phyloP scores from a whole-genome alignment of 495 filamentous ascomycete genomes.

The Neurospora cerealis region DNA sequence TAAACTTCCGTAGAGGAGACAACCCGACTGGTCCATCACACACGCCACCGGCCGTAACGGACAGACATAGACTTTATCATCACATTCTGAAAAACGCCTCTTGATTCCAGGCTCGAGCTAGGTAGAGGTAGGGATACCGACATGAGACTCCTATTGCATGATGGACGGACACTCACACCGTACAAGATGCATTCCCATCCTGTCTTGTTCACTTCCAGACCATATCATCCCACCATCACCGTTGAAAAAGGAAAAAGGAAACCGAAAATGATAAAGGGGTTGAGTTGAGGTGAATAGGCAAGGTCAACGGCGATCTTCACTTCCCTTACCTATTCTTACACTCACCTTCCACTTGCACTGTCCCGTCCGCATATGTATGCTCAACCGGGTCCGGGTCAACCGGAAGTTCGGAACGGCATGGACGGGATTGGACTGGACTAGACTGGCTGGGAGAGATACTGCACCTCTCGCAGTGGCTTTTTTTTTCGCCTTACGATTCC shows the following conservation, averaged over 20 bases:
- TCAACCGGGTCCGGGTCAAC: not conserved
- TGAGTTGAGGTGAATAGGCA: not conserved
- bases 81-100: not conserved
- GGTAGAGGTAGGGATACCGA: too few relatives aligned
- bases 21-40: not conserved
- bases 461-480: not conserved
- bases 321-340: not conserved
- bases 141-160: too few relatives aligned
- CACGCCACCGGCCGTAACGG: not conserved
- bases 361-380: not conserved
- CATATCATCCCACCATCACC: not conserved
- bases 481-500: not conserved
- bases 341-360: not conserved
- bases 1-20: not conserved
- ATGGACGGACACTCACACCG: not conserved
- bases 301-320: not conserved
- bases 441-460: not conserved
- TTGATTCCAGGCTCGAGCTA: not conserved
- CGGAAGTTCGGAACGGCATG: not conserved
- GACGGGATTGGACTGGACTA: not conserved
- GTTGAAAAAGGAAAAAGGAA: not conserved
- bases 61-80: not conserved
- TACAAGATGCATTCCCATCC: not conserved
- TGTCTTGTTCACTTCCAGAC: not conserved
- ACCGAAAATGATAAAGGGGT: not conserved